Conservation (phyloP, 305 asterid species). For the Fraxinus albicans region DNA sequence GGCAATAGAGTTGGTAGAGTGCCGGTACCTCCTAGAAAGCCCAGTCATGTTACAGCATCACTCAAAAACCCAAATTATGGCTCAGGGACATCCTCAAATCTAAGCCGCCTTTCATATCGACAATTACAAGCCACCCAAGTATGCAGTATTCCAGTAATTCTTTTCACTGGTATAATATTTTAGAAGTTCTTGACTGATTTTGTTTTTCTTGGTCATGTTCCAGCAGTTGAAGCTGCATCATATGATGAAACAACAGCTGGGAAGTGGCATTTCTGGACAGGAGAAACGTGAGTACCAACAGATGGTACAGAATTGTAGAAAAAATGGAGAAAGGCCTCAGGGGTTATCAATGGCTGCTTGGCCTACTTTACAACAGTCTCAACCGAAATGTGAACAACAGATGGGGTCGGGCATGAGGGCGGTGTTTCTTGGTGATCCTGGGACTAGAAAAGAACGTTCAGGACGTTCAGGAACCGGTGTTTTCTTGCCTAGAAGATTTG, state of each 20-base stretch:
- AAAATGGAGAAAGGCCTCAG: conserved; percentile 16
- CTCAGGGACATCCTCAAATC: conserved; percentile 24
- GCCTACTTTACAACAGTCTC: conserved; percentile 25
- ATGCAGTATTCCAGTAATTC: neutral
- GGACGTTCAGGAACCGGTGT: conserved; percentile 94
- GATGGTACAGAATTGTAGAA: conserved; percentile 16
- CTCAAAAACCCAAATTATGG: conserved; percentile 6
- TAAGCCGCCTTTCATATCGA: conserved; percentile 33
- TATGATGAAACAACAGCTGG: conserved; percentile 22
- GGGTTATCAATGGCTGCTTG: conserved; percentile 14
- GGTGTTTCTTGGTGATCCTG: conserved; percentile 55
- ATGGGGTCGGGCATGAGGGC: conserved; percentile 60
- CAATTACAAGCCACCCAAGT: conserved; percentile 60
- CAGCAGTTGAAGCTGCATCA: conserved; percentile 10
- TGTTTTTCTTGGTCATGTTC: conserved; percentile 24
- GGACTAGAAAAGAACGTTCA: conserved; percentile 50
- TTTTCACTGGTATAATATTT: neutral
- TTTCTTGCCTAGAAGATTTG: conserved; percentile 61
- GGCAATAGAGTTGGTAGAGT: conserved; percentile 13
- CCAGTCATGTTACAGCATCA: neutral
- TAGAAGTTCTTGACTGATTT: neutral
- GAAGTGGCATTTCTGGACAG: conserved; percentile 1
- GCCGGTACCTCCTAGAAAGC: neutral
- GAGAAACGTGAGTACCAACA: conserved; percentile 8
- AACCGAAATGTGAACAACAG: neutral